A percentile compares a stretch with the other conserved stretches of the same genome.
These are phyloP conservation scores for Alternaria brassicae DNA, from an alignment of 2,329 filamentous ascomycete species.

Conservation along the genomic window DNA sequence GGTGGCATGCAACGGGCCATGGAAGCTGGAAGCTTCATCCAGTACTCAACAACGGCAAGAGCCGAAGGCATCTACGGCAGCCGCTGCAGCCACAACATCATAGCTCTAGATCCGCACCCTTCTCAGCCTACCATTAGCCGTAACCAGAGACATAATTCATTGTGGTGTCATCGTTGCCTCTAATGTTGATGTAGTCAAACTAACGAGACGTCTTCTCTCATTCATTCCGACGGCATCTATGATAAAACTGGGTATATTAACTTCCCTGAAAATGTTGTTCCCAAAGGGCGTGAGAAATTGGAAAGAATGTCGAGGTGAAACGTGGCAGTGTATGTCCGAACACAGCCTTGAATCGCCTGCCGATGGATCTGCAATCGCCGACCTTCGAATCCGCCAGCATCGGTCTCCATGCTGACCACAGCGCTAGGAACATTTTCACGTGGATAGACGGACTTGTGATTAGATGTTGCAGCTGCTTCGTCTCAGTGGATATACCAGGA, in stretches of 20 bases:
- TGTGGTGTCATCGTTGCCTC: background rate
- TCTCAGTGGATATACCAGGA: background rate
- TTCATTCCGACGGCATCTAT: background rate
- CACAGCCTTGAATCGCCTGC: constrained; percentile 9
- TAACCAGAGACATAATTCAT: background rate
- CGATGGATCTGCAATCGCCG: background rate
- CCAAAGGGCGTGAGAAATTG: background rate
- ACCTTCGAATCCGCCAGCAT: background rate
- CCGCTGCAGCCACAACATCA: background rate
- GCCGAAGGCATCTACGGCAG: background rate
- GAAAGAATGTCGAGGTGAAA: background rate
- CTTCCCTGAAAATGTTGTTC: background rate
- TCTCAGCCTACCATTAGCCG: background rate
- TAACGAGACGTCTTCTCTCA: background rate
- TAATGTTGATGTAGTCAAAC: background rate
- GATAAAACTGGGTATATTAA: background rate
- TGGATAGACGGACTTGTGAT: background rate
- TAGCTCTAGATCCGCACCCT: background rate
- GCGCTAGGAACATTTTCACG: background rate
- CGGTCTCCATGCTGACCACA: background rate
- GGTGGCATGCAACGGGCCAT: background rate
- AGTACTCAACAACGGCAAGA: background rate
- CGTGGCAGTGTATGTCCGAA: constrained; percentile 6
- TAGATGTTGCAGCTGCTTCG: background rate
- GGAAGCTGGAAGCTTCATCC: background rate